These are phyloP conservation scores for Senecio squalidus DNA, from an alignment of 140 eudicot genomes.

Conservation along the genomic window DNA sequence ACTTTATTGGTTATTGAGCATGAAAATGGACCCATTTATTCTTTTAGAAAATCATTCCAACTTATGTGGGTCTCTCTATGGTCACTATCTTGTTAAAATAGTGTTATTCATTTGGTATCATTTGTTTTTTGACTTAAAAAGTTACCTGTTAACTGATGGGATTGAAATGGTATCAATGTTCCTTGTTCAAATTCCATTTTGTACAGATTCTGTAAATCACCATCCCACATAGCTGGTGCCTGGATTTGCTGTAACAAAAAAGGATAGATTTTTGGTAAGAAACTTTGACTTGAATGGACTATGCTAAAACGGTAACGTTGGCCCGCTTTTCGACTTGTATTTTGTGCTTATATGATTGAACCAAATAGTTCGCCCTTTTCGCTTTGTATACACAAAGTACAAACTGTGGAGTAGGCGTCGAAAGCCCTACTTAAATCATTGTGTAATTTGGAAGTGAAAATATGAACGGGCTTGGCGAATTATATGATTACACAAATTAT, in stretches of 20 bases:
- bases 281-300: slow-evolving; percentile 1
- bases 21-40: slow-evolving; percentile 40
- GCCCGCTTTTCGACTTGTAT: slow-evolving; percentile 10
- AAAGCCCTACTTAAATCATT: background rate
- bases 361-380: slow-evolving; percentile 6
- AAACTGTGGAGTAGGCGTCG: too few species aligned
- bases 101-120: slow-evolving; percentile 24
- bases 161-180: slow-evolving; percentile 52
- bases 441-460: too few species aligned
- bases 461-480: too few species aligned
- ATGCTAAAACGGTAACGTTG: slow-evolving; percentile 1
- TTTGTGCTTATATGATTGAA: slow-evolving; percentile 19
- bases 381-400: slow-evolving; percentile 10
- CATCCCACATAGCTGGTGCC: slow-evolving; percentile 57
- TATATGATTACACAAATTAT: too few species aligned
- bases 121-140: slow-evolving; percentile 14
- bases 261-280: slow-evolving; percentile 19
- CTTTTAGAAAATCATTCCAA: slow-evolving; percentile 33
- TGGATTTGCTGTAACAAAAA: slow-evolving; percentile 41
- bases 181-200: slow-evolving; percentile 68
- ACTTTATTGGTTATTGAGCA: slow-evolving; percentile 42
- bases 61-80: slow-evolving; percentile 39
- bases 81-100: slow-evolving; percentile 28
- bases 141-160: slow-evolving; percentile 70
- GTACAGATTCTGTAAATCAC: slow-evolving; percentile 63